phyloP scores from a whole-genome alignment of 768 basidiomycete genomes.

The Auriscalpium orientale region DNA sequence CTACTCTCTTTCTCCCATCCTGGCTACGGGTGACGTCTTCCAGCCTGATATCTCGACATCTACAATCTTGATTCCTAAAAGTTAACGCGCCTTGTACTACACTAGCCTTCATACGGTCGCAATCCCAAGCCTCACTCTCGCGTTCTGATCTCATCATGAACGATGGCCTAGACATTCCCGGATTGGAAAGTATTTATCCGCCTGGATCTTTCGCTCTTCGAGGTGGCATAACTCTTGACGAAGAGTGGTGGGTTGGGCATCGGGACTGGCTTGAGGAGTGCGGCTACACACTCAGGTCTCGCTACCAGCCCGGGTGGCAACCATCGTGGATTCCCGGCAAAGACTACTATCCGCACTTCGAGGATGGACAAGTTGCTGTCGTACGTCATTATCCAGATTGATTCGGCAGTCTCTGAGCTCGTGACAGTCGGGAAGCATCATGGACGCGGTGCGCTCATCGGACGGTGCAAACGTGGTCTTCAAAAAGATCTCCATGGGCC shows the following conservation, averaged over 20 bases:
- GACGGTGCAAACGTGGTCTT: not conserved
- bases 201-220: not conserved
- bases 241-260: not conserved
- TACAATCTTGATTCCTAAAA: too few relatives aligned
- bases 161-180: too few relatives aligned
- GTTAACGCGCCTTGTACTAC: too few relatives aligned
- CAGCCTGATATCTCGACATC: too few relatives aligned
- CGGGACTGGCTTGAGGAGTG: not conserved
- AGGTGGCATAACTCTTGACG: not conserved
- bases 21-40: too few relatives aligned
- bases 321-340: not conserved
- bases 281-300: not conserved
- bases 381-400: not conserved
- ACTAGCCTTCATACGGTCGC: too few relatives aligned
- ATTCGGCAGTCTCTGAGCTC: not conserved
- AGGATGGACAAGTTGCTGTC: not conserved
- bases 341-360: not conserved
- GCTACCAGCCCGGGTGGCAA: not conserved
- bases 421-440: not conserved
- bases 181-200: not conserved
- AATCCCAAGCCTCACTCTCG: too few relatives aligned
- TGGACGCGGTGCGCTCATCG: not conserved
- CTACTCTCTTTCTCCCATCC: too few relatives aligned
- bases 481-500: not conserved
- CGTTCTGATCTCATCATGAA: too few relatives aligned